Evolutionary conservation across 768 basidiomycete species (phyloP).

Genomic region (Tylopilus subfusipes): DNA sequence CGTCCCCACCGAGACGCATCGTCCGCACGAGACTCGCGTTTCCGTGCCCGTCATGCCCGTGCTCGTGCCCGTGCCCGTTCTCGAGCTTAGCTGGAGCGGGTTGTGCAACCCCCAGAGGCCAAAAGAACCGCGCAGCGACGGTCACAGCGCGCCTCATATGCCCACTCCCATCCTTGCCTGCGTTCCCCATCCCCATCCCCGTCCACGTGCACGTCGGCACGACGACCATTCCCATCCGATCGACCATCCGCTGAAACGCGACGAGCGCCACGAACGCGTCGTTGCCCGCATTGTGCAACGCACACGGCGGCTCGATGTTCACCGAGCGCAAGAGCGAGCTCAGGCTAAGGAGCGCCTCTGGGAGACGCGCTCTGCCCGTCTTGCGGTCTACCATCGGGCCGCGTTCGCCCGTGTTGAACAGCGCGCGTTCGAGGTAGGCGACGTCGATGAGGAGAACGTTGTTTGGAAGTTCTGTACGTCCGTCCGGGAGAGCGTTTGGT

Average conservation of each 20-base stretch:
- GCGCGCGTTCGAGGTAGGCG: conserved; percentile 55
- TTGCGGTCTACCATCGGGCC: conserved; percentile 60
- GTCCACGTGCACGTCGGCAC: neutral
- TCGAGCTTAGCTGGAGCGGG: neutral
- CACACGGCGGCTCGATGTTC: conserved; percentile 36
- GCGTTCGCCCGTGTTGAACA: conserved; percentile 57
- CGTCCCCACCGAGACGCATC: neutral
- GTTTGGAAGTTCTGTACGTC: conserved; percentile 58
- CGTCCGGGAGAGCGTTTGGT: too few species aligned
- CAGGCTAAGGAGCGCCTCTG: conserved; percentile 58
- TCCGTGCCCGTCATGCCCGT: too few species aligned
- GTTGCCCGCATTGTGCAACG: conserved; percentile 74
- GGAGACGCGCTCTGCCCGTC: conserved; percentile 48
- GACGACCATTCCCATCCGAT: conserved; percentile 39
- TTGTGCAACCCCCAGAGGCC: neutral
- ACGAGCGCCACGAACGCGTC: conserved; percentile 70
- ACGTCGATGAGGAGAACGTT: conserved; percentile 71
- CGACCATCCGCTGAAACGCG: conserved; percentile 64
- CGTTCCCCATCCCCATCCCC: neutral
- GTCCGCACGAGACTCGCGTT: neutral
- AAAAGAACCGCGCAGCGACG: conserved; percentile 18
- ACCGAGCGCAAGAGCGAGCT: conserved; percentile 61
- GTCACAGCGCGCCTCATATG: conserved; percentile 13
- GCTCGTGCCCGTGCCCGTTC: neutral
- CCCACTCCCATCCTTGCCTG: neutral